phyloP scores from a whole-genome alignment of 2,329 filamentous ascomycete genomes.

The Aspergillus sojae region DNA sequence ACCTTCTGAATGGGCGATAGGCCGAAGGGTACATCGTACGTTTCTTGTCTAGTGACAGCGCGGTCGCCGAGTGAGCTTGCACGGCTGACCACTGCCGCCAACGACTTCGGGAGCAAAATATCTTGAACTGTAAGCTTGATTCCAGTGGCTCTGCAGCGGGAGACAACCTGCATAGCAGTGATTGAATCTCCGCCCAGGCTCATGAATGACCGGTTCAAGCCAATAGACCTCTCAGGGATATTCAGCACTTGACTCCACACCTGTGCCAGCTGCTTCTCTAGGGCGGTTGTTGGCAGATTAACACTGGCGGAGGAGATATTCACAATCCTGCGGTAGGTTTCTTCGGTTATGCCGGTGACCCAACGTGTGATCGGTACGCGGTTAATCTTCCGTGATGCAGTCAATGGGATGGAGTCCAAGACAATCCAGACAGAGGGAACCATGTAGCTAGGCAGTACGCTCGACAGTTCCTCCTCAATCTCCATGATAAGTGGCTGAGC shows the following conservation, averaged over 20 bases:
- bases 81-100: neutral
- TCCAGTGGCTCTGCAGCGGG: neutral
- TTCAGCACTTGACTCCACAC: neutral
- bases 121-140: neutral
- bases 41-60: neutral
- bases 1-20: conserved; percentile 19
- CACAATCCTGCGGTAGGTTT: neutral
- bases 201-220: neutral
- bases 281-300: neutral
- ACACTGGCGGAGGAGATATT: neutral
- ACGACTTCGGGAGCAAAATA: neutral
- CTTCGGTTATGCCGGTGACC: neutral
- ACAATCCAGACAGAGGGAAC: neutral
- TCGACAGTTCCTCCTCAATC: neutral
- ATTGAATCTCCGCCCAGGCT: neutral
- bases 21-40: neutral
- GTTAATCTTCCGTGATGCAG: neutral
- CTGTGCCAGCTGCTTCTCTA: neutral
- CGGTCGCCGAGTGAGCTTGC: neutral
- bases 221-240: neutral
- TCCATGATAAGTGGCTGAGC: neutral
- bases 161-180: neutral
- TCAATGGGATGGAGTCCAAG: neutral
- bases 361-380: neutral
- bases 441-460: neutral